Conservation (phyloP, 257 asterid genomes). For the Gentiana dahurica region DNA sequence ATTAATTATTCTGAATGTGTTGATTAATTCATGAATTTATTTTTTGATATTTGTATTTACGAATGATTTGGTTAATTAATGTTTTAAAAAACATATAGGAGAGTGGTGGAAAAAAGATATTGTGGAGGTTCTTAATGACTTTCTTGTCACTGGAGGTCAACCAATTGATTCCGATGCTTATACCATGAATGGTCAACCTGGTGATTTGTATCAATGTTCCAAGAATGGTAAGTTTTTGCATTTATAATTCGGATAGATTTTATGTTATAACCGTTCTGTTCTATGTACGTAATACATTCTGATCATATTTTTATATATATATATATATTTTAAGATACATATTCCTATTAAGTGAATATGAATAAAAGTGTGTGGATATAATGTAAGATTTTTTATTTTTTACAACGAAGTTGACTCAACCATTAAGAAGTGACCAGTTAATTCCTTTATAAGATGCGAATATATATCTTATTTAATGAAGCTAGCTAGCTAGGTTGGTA, state of each 20-base stretch:
- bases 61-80: background rate
- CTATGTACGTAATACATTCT: background rate
- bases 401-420: no score
- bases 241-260: background rate
- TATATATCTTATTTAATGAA: no score
- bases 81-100: slow-evolving; percentile 11
- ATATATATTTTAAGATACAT: background rate
- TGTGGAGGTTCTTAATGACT: slow-evolving; percentile 19
- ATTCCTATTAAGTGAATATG: no score
- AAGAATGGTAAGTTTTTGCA: slow-evolving; percentile 17
- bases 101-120: slow-evolving; percentile 59
- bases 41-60: background rate
- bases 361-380: no score
- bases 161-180: slow-evolving; percentile 48
- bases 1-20: background rate
- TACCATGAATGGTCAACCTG: slow-evolving; percentile 58
- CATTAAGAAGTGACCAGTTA: no score
- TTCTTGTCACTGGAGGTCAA: slow-evolving; percentile 27
- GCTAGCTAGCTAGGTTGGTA: no score
- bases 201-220: slow-evolving; percentile 45
- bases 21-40: background rate
- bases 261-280: background rate
- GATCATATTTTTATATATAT: background rate
- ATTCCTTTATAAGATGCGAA: no score
- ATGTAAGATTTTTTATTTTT: no score